A percentile compares a stretch with the other conserved stretches of the same genome.
Evolutionary conservation across 352 stramenopile genomes (phyloP).

Genomic region (Aphanomyces invadans): DNA sequence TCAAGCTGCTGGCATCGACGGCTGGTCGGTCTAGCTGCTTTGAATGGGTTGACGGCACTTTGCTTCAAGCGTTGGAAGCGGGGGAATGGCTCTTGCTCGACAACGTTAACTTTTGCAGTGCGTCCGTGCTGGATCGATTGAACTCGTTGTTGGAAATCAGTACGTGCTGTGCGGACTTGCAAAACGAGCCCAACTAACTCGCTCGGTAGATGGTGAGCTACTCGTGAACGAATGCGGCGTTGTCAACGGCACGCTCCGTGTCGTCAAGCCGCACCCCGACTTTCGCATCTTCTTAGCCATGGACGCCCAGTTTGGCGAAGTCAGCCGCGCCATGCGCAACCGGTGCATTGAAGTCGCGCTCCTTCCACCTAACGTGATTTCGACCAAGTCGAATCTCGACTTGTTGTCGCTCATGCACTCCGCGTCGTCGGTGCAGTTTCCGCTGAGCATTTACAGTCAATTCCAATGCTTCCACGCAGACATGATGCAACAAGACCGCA

Average conservation of each 20-base stretch:
- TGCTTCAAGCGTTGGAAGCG: slow-evolving; percentile 96
- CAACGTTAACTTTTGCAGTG: slow-evolving; percentile 99
- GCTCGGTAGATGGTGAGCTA: slow-evolving; percentile 81
- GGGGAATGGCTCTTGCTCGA: slow-evolving; percentile 99
- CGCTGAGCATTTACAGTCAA: slow-evolving; percentile 49
- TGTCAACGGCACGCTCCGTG: slow-evolving; percentile 82
- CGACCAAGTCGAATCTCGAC: slow-evolving; percentile 36
- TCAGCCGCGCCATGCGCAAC: slow-evolving; percentile 99
- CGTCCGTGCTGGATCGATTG: slow-evolving; percentile 98
- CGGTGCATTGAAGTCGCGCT: slow-evolving; percentile 97
- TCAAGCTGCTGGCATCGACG: slow-evolving; percentile 3
- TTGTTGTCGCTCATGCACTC: slow-evolving; percentile 53
- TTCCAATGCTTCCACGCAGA: slow-evolving; percentile 55
- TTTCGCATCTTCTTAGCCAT: slow-evolving; percentile 99
- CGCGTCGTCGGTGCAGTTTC: slow-evolving; percentile 38
- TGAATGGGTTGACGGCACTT: slow-evolving; percentile 96
- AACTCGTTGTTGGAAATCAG: slow-evolving; percentile 98
- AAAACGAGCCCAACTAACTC: too few species aligned
- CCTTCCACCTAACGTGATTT: slow-evolving; percentile 31
- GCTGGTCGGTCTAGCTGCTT: slow-evolving; percentile 72
- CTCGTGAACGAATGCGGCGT: slow-evolving; percentile 98
- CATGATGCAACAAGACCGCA: slow-evolving; percentile 30
- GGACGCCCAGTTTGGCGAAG: slow-evolving; percentile 93
- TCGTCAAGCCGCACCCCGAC: slow-evolving; percentile 95
- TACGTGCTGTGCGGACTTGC: too few species aligned